Evolutionary conservation across 345 rosid genomes (phyloP).

Genomic region (Arabis alpina): DNA sequence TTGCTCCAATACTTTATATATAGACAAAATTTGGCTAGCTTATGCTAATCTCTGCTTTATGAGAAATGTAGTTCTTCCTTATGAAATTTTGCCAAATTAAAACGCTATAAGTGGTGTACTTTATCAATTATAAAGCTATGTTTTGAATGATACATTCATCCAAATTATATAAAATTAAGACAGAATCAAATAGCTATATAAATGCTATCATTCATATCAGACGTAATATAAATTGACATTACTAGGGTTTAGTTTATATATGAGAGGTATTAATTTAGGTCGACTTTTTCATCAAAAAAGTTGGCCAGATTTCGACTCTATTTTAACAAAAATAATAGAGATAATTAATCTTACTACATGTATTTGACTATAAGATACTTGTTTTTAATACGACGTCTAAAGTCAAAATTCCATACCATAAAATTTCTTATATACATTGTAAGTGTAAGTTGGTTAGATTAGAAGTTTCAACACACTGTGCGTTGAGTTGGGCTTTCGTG

Average conservation of each 20-base stretch:
- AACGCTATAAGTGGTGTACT: not conserved
- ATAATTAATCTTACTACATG: not conserved
- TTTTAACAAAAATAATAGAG: too few species aligned
- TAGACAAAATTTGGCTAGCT: not conserved
- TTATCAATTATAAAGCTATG: too few species aligned
- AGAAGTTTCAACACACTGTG: slow-evolving; percentile 7
- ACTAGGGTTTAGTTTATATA: not conserved
- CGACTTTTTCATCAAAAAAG: not conserved
- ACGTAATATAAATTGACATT: not conserved
- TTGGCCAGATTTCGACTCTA: not conserved
- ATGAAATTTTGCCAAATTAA: not conserved
- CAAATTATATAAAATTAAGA: not conserved
- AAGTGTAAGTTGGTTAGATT: not conserved
- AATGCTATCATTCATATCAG: too few species aligned
- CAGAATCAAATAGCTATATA: not conserved
- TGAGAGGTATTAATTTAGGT: not conserved
- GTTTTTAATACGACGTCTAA: not conserved
- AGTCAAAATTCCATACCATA: not conserved
- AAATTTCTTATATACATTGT: not conserved
- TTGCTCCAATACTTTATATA: not conserved
- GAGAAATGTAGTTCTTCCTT: not conserved
- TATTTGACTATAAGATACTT: not conserved
- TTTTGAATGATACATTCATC: not conserved
- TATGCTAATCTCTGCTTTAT: not conserved
- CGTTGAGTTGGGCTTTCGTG: slow-evolving; percentile 8